Evolutionary conservation across 345 rosid genomes (phyloP).

Genomic region (Triadica sebifera): DNA sequence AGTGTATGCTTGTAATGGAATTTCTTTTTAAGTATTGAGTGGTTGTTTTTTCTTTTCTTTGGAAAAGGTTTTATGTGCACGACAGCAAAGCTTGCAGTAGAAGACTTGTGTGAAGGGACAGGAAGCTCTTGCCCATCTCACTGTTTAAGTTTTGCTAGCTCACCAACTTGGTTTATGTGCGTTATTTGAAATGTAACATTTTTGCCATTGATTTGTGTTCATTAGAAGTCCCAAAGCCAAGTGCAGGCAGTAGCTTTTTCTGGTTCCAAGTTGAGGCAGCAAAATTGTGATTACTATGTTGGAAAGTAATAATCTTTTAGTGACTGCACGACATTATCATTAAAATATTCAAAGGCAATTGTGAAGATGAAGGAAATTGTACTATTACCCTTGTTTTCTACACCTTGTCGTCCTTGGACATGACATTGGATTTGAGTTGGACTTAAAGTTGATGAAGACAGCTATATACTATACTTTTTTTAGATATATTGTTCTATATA

Average conservation of each 20-base stretch:
- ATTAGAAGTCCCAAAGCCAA: conserved; percentile 17
- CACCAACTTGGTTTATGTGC: conserved; percentile 30
- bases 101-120: conserved; percentile 43
- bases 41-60: conserved; percentile 36
- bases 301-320: conserved; percentile 8
- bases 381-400: conserved; percentile 2
- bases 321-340: conserved; percentile 2
- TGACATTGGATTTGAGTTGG: conserved; percentile 8
- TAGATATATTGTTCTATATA: conserved; percentile 14
- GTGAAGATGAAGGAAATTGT: neutral
- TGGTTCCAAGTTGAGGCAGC: conserved; percentile 19
- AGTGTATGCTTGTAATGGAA: conserved; percentile 11
- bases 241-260: conserved; percentile 17
- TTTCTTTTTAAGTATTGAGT: conserved; percentile 24
- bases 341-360: conserved; percentile 10
- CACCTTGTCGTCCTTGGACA: conserved; percentile 5
- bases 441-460: conserved; percentile 7
- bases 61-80: conserved; percentile 37
- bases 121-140: conserved; percentile 33
- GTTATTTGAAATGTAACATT: conserved; percentile 22
- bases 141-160: conserved; percentile 42
- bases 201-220: conserved; percentile 20
- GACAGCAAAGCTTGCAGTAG: conserved; percentile 38
- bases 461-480: conserved; percentile 7
- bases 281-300: conserved; percentile 20